Evolutionary conservation across 108 stramenopile species (phyloP), one percentile per base, ranked within the genome.

Genomic region (Cyclotella sp.): DNA sequence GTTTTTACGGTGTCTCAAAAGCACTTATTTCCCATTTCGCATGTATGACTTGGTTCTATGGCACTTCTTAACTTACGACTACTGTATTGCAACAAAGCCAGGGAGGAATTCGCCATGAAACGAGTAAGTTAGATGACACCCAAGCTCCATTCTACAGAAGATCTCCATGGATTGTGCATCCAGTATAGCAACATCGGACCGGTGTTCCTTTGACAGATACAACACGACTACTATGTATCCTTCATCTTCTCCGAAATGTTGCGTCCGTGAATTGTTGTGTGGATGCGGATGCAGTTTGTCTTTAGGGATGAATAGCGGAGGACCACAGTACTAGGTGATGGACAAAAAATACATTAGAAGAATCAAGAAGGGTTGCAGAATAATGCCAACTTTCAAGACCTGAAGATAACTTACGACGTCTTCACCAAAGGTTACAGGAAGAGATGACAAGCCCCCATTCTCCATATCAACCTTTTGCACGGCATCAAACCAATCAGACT

Each of bases 91-190:
- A 45, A 47, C 44, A 65, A 39, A 65, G 16, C 26, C 43, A 21
- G 60, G 59, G 12, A 44, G 40, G 26, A 73, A 82, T 30, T 76
- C 81, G 22, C 82, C 75, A 46, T 83, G 82, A 68, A 83, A 83
- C 39, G 77, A 77, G 60, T 71, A 83, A n/a, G 82, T 70, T 9
- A 83, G 9, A 60, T 83, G 82, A 51, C 53, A 21, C 9, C 28
- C 44, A n/a, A 83, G 53, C 44, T 68, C 66, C 59, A 83, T 61
- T 21, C 18, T 11, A 7, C 65, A 46, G 12, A 83, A 11, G 0
- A 55, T 15, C n/a, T 74, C 53, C 75, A 83, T 70, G 10, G 82
- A 70, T 46, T 42, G 24, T 16, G 84, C 73, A 68, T 84, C 74
- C 34, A 84, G 34, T 46, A 84, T 61, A 30, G 63, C 73, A 15